Percentiles rank a stretch among this genome's conserved stretches.
These are phyloP conservation scores for Blastobotrys arbuscula DNA, from an alignment of 1,139 yeast genomes.

Conservation along the genomic window DNA sequence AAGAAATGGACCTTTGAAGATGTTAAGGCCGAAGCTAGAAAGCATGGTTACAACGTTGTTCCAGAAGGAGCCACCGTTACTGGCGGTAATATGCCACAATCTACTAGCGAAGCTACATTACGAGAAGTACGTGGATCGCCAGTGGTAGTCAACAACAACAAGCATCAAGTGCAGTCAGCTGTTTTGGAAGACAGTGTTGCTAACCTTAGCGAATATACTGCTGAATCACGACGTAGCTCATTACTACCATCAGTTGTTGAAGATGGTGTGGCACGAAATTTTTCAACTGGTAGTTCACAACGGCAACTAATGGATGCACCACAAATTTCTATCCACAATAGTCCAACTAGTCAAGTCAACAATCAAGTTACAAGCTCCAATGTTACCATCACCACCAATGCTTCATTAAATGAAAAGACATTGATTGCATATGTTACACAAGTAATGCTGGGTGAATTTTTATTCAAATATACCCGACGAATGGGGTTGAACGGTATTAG, in stretches of 20 bases:
- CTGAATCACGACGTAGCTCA: slow-evolving; percentile 11
- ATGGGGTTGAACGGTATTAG: slow-evolving; percentile 70
- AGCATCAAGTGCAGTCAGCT: slow-evolving; percentile 22
- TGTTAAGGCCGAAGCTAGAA: slow-evolving; percentile 27
- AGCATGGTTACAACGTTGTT: slow-evolving; percentile 23
- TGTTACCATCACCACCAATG: slow-evolving; percentile 55
- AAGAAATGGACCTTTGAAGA: slow-evolving; percentile 24
- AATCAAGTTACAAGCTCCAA: slow-evolving; percentile 18
- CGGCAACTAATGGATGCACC: slow-evolving; percentile 9
- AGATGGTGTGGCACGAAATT: slow-evolving; percentile 12
- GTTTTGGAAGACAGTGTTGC: slow-evolving; percentile 19
- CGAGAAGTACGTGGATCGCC: slow-evolving; percentile 24
- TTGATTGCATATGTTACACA: slow-evolving; percentile 88
- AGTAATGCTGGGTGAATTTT: slow-evolving; percentile 86
- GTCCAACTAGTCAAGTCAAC: slow-evolving; percentile 3
- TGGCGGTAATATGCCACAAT: neutral
- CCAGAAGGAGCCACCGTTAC: neutral
- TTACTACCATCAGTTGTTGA: slow-evolving; percentile 14
- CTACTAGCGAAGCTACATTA: slow-evolving; percentile 17
- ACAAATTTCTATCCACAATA: neutral
- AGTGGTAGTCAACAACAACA: slow-evolving; percentile 18
- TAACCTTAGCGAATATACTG: slow-evolving; percentile 10
- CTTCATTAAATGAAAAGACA: slow-evolving; percentile 61
- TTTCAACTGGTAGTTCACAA: neutral
- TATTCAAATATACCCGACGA: slow-evolving; percentile 79